Evolutionary conservation across 345 rosid species (phyloP).

Genomic region (Gossypium herbaceum): DNA sequence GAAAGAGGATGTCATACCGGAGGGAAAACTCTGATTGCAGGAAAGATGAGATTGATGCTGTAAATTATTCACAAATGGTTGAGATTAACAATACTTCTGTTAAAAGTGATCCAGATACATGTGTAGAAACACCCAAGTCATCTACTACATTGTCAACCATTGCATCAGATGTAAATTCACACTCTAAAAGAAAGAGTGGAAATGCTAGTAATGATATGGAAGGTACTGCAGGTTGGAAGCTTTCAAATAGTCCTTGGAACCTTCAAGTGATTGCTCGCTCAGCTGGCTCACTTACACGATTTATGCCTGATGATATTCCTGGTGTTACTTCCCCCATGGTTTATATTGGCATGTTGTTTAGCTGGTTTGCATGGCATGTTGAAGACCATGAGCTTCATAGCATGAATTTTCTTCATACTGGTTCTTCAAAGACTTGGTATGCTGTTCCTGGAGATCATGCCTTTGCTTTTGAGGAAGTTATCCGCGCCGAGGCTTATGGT

Average conservation of each 20-base stretch:
- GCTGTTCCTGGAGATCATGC: slow-evolving; percentile 94
- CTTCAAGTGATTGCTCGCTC: slow-evolving; percentile 93
- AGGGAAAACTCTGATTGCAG: slow-evolving; percentile 34
- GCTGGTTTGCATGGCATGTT: slow-evolving; percentile 99
- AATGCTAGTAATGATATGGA: slow-evolving; percentile 52
- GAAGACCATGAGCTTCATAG: slow-evolving; percentile 99
- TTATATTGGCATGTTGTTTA: slow-evolving; percentile 94
- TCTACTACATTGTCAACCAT: slow-evolving; percentile 29
- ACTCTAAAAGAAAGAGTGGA: slow-evolving; percentile 40
- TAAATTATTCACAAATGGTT: slow-evolving; percentile 16
- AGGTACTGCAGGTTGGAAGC: slow-evolving; percentile 99
- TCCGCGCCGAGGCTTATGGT: slow-evolving; percentile 73
- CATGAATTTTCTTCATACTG: slow-evolving; percentile 96
- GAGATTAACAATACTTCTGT: slow-evolving; percentile 25
- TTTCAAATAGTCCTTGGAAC: slow-evolving; percentile 98
- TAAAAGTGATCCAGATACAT: slow-evolving; percentile 22
- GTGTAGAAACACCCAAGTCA: slow-evolving; percentile 25
- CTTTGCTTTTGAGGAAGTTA: slow-evolving; percentile 82
- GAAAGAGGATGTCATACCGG: slow-evolving; percentile 60
- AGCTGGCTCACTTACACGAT: slow-evolving; percentile 96
- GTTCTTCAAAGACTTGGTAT: slow-evolving; percentile 96
- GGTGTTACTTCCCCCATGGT: slow-evolving; percentile 99
- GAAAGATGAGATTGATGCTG: slow-evolving; percentile 26
- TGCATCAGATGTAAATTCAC: slow-evolving; percentile 28
- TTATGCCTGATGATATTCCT: slow-evolving; percentile 99